Conservation (phyloP, 257 asterid species). For the Plantago elongata region DNA sequence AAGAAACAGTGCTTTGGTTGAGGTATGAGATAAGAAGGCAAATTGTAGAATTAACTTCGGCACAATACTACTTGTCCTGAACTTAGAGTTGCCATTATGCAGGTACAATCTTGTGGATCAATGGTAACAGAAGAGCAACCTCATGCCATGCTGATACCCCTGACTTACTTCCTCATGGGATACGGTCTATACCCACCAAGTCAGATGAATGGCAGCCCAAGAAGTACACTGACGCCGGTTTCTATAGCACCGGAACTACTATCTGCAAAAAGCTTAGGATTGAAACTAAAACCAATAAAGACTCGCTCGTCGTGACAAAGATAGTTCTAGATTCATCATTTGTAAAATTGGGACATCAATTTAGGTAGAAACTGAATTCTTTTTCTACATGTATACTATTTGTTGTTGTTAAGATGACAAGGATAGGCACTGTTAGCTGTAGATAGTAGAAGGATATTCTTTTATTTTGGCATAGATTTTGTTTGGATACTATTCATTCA, state of each 20-base stretch:
- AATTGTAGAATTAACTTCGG: neutral
- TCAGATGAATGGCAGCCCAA: slow-evolving; percentile 62
- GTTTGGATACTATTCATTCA: slow-evolving; percentile 36
- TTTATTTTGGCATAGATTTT: slow-evolving; percentile 41
- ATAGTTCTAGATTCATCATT: slow-evolving; percentile 16
- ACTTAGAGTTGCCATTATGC: slow-evolving; percentile 7
- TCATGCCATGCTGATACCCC: slow-evolving; percentile 77
- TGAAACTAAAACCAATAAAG: slow-evolving; percentile 86
- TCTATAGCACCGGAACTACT: slow-evolving; percentile 83
- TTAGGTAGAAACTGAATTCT: slow-evolving; percentile 19
- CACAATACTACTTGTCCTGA: neutral
- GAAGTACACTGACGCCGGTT: slow-evolving; percentile 77
- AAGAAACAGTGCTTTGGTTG: slow-evolving; percentile 85
- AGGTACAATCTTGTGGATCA: slow-evolving; percentile 93
- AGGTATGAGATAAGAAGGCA: slow-evolving; percentile 40
- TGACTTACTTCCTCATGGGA: slow-evolving; percentile 80
- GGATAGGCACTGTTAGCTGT: slow-evolving; percentile 40
- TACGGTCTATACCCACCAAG: slow-evolving; percentile 59
- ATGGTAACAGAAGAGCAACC: slow-evolving; percentile 97
- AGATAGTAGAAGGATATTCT: slow-evolving; percentile 43
- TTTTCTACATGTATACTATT: slow-evolving; percentile 12
- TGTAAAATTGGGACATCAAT: slow-evolving; percentile 30
- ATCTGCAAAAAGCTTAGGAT: slow-evolving; percentile 91
- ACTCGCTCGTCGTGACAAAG: slow-evolving; percentile 43
- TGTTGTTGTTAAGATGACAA: slow-evolving; percentile 16